Conservation (phyloP, 2,329 filamentous ascomycete species). For the Sporothrix pseudoabietina region DNA sequence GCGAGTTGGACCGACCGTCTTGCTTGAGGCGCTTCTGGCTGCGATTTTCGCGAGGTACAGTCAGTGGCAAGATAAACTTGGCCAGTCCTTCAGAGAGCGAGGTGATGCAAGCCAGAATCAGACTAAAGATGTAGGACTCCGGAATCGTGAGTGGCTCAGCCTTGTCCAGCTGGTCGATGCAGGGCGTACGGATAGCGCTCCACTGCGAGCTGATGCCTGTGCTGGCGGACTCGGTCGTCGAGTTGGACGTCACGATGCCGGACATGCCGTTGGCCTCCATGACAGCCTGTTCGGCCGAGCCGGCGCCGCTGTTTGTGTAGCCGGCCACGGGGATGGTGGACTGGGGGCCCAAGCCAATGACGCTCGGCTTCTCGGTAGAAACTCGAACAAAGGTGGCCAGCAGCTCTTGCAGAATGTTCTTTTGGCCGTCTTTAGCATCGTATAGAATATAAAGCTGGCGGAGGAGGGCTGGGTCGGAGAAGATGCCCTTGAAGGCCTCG, state of each 20-base stretch:
- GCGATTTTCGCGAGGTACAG: constrained; percentile 72
- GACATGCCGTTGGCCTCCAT: constrained; percentile 85
- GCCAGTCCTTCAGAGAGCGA: constrained; percentile 89
- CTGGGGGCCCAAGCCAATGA: constrained; percentile 87
- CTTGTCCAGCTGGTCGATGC: constrained; percentile 94
- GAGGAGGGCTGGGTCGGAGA: constrained; percentile 76
- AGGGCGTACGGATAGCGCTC: constrained; percentile 84
- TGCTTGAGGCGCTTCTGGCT: constrained; percentile 54
- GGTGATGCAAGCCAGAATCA: constrained; percentile 86
- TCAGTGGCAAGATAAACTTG: constrained; percentile 89
- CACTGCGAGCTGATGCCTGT: constrained; percentile 86
- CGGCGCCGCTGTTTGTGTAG: constrained; percentile 57
- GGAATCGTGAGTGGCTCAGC: constrained; percentile 78
- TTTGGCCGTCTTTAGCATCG: constrained; percentile 71
- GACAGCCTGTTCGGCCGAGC: constrained; percentile 77
- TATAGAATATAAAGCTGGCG: constrained; percentile 79
- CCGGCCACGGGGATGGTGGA: constrained; percentile 75
- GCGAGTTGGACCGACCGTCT: constrained; percentile 50
- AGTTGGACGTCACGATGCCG: constrained; percentile 78
- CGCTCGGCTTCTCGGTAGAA: constrained; percentile 82
- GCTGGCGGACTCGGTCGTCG: constrained; percentile 66
- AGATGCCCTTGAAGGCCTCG: constrained; percentile 85
- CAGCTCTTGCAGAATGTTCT: constrained; percentile 76
- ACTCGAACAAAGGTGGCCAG: constrained; percentile 88
- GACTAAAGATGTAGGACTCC: constrained; percentile 90